phyloP scores from a whole-genome alignment of 805 yeast genomes.

The Teunomyces atbi region DNA sequence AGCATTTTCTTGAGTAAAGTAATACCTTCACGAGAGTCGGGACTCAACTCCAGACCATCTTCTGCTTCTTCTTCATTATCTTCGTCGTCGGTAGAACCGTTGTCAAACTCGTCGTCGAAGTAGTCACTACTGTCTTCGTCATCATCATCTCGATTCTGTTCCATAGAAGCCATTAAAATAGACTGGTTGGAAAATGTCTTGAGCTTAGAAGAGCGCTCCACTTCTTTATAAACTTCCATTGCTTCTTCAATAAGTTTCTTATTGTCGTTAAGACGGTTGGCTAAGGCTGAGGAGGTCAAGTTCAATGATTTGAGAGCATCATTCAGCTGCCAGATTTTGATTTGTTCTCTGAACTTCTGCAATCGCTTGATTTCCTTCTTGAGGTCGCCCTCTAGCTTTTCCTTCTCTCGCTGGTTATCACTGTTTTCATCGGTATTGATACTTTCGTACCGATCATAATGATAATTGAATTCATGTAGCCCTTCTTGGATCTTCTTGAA shows the following conservation, averaged over 20 bases:
- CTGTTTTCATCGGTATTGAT: constrained; percentile 27
- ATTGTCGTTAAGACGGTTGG: constrained; percentile 32
- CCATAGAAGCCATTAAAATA: constrained; percentile 42
- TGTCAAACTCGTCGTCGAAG: constrained; percentile 20
- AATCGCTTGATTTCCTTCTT: constrained; percentile 46
- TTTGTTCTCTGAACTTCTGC: constrained; percentile 46
- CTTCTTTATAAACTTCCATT: constrained; percentile 45
- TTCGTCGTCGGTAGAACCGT: constrained; percentile 21
- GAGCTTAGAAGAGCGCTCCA: constrained; percentile 42
- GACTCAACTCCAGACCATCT: constrained; percentile 20
- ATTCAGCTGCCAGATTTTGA: constrained; percentile 44
- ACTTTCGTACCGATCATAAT: constrained; percentile 43
- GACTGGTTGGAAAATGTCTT: constrained; percentile 45
- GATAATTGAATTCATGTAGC: constrained; percentile 43
- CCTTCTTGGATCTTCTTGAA: constrained; percentile 47
- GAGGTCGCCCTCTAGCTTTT: constrained; percentile 42
- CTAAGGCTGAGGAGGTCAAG: constrained; percentile 10
- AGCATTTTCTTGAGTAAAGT: constrained; percentile 29
- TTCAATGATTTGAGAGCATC: constrained; percentile 15
- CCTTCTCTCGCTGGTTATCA: constrained; percentile 44
- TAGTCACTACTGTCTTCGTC: constrained; percentile 26
- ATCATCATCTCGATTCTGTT: constrained; percentile 23
- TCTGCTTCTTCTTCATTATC: constrained; percentile 13
- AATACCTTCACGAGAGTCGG: constrained; percentile 34
- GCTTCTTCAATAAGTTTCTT: constrained; percentile 43